Evolutionary conservation across 352 stramenopile genomes (phyloP).

Genomic region (Phytophthora nicotianae): DNA sequence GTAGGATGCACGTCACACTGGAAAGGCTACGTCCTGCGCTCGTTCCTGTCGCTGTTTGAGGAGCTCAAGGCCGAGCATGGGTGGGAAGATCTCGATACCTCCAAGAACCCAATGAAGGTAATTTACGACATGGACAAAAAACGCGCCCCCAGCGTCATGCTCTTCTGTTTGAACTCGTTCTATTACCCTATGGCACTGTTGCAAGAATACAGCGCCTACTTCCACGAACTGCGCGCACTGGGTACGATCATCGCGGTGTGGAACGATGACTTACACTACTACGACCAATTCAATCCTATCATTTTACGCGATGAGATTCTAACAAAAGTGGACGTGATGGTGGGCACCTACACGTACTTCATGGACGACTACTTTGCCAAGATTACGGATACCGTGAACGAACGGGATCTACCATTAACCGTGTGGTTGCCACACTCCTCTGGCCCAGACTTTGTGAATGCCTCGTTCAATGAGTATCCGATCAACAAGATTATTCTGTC

Average conservation of each 20-base stretch:
- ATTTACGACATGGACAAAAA: slow-evolving; percentile 72
- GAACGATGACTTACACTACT: slow-evolving; percentile 85
- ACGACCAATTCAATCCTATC: slow-evolving; percentile 75
- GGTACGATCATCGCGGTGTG: slow-evolving; percentile 75
- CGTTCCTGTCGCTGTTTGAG: slow-evolving; percentile 70
- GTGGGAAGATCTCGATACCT: slow-evolving; percentile 70
- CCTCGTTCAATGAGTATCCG: slow-evolving; percentile 68
- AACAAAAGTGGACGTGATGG: slow-evolving; percentile 64
- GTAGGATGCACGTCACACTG: slow-evolving; percentile 69
- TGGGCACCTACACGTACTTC: slow-evolving; percentile 79
- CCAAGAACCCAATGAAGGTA: slow-evolving; percentile 52
- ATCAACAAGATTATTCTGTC: slow-evolving; percentile 81
- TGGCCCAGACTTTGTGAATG: slow-evolving; percentile 61
- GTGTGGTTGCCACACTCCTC: slow-evolving; percentile 77
- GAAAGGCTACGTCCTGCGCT: slow-evolving; percentile 68
- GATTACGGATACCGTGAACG: slow-evolving; percentile 48
- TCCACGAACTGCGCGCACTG: slow-evolving; percentile 66
- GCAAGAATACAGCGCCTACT: slow-evolving; percentile 66
- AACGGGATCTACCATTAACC: slow-evolving; percentile 64
- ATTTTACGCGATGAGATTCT: slow-evolving; percentile 67
- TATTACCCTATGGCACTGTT: slow-evolving; percentile 69
- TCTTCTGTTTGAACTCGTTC: slow-evolving; percentile 85
- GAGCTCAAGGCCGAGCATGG: slow-evolving; percentile 64
- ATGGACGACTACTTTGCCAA: slow-evolving; percentile 81
- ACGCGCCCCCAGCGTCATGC: slow-evolving; percentile 64